phyloP scores from a whole-genome alignment of 768 basidiomycete species.

The Trametes meyenii region DNA sequence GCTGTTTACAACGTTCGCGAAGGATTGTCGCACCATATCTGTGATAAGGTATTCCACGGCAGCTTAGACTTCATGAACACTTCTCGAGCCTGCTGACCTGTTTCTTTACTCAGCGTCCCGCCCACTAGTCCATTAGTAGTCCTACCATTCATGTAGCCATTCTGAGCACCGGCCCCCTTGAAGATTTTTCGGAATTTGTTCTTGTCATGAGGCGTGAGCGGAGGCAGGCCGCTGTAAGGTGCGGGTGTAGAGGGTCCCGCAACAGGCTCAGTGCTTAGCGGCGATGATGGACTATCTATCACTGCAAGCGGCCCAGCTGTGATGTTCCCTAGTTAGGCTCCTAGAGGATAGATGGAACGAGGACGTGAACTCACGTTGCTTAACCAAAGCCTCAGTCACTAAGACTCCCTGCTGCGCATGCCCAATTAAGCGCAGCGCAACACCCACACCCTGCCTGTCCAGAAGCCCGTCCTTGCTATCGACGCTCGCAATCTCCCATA shows the following conservation, averaged over 20 bases:
- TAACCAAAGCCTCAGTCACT: slow-evolving; percentile 44
- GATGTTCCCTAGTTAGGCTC: neutral
- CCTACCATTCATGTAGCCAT: slow-evolving; percentile 58
- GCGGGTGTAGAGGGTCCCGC: slow-evolving; percentile 5
- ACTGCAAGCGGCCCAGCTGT: slow-evolving; percentile 44
- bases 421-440: slow-evolving; percentile 64
- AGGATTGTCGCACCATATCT: slow-evolving; percentile 20
- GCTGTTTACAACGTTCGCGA: too few relatives aligned
- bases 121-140: neutral
- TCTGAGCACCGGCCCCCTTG: slow-evolving; percentile 48
- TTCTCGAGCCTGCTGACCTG: slow-evolving; percentile 62
- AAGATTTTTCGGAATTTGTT: slow-evolving; percentile 60
- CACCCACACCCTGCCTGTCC: slow-evolving; percentile 55
- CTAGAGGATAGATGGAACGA: slow-evolving; percentile 2
- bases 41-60: slow-evolving; percentile 16
- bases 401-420: slow-evolving; percentile 60
- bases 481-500: slow-evolving; percentile 67
- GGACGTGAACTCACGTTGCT: slow-evolving; percentile 43
- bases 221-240: slow-evolving; percentile 37
- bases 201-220: slow-evolving; percentile 53
- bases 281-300: slow-evolving; percentile 37
- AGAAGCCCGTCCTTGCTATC: slow-evolving; percentile 57
- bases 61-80: slow-evolving; percentile 66
- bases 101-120: neutral
- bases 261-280: neutral